Percentiles rank a stretch among this genome's conserved stretches.
Conservation (phyloP, 495 filamentous ascomycete genomes). For the Penicillium ucsense region DNA sequence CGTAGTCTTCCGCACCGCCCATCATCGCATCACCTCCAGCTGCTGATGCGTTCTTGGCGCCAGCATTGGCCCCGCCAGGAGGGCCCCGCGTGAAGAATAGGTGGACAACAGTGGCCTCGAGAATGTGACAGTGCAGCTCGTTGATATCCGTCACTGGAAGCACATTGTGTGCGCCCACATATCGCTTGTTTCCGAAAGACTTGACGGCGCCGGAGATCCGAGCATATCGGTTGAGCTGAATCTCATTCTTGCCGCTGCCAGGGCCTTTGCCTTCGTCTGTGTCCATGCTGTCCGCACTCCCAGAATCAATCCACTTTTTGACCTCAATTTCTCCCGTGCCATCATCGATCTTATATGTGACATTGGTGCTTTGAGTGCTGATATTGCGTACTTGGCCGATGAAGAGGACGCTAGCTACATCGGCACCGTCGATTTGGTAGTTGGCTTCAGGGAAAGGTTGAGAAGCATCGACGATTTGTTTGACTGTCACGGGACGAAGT, state of each 20-base stretch:
- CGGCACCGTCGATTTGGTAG: slow-evolving; percentile 68
- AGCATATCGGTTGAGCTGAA: slow-evolving; percentile 63
- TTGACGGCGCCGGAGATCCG: slow-evolving; percentile 74
- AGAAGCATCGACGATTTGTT: slow-evolving; percentile 76
- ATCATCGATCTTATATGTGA: slow-evolving; percentile 88
- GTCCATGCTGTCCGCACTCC: slow-evolving; percentile 41
- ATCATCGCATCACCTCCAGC: slow-evolving; percentile 28
- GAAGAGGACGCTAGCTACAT: slow-evolving; percentile 57
- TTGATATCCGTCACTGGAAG: slow-evolving; percentile 74
- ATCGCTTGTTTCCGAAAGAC: slow-evolving; percentile 65
- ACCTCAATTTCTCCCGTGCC: slow-evolving; percentile 89
- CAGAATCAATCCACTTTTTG: slow-evolving; percentile 78
- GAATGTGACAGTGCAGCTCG: slow-evolving; percentile 79
- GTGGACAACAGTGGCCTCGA: slow-evolving; percentile 83
- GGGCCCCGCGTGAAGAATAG: slow-evolving; percentile 76
- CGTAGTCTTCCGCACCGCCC: slow-evolving; percentile 31
- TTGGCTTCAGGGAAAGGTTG: slow-evolving; percentile 63
- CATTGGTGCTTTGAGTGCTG: slow-evolving; percentile 77
- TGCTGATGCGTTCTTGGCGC: slow-evolving; percentile 12
- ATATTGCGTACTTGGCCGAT: slow-evolving; percentile 85
- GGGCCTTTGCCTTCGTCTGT: slow-evolving; percentile 26
- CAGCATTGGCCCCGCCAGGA: slow-evolving; percentile 29
- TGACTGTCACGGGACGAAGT: slow-evolving; percentile 86
- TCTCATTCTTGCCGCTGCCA: slow-evolving; percentile 33
- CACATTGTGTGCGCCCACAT: slow-evolving; percentile 73